Conservation (phyloP, 140 eudicot species). For the Cichorium intybus region DNA sequence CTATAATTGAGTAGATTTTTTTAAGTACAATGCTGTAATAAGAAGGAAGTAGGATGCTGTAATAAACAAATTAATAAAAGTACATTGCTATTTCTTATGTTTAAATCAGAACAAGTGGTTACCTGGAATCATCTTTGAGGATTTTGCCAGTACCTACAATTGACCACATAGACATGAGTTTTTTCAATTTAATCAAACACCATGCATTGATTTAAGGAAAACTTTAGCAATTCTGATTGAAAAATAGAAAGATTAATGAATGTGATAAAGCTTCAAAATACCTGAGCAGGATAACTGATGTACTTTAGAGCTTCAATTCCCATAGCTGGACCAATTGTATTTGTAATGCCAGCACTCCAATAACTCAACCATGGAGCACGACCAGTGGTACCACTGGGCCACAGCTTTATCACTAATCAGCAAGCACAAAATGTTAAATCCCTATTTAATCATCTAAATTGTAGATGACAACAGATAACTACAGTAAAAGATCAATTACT, state of each 20-base stretch:
- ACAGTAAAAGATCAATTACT: conserved; percentile 16
- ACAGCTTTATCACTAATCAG: conserved; percentile 68
- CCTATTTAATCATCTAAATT: not conserved
- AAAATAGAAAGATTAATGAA: not conserved
- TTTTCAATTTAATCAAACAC: too few relatives aligned
- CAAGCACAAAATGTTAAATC: conserved; percentile 7
- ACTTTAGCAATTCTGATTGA: not conserved
- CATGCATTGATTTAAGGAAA: not conserved
- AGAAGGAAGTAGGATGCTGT: too few relatives aligned
- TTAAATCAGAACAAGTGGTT: not conserved
- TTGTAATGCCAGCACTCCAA: conserved; percentile 98
- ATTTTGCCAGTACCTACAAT: conserved; percentile 90
- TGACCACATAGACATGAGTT: too few relatives aligned
- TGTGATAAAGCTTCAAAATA: conserved; percentile 6
- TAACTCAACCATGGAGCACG: conserved; percentile 99
- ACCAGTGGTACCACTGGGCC: conserved; percentile 60
- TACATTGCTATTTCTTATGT: too few relatives aligned
- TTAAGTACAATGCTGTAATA: too few relatives aligned
- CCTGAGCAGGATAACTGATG: conserved; percentile 99
- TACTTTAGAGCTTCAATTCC: conserved; percentile 95
- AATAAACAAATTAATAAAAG: too few relatives aligned
- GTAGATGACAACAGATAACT: not conserved
- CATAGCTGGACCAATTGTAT: conserved; percentile 98
- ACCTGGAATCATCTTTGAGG: conserved; percentile 99
- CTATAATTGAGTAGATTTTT: too few relatives aligned